Base-by-base conservation (phyloP, 176 grass and related monocot genomes). In the Ananas comosus region DNA sequence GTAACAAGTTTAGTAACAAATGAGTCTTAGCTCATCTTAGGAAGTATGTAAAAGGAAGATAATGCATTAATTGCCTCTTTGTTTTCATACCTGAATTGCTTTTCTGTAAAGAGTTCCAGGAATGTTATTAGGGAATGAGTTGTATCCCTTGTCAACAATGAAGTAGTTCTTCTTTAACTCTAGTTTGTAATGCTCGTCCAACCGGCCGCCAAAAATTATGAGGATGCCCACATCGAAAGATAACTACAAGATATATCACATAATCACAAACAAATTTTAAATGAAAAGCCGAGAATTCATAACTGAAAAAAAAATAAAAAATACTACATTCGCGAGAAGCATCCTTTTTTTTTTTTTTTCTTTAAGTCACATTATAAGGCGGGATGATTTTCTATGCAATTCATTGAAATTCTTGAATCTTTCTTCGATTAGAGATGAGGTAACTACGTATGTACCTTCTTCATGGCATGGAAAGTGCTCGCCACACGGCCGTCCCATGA, bases 391-490 rank as follows among this genome's bases (percentile, higher is more conserved):
- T 42, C 5, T 7, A 7, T 42, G 33, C 33, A 42, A 42, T 42
- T 42, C 33, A 42, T 42, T 42, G 33, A 6, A 7, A 42, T 42
- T 42, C 33, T 7, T 42, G 33, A 42, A 42, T 42, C 4, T 42
- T 42, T 42, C 7, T 42, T 42, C 33, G 4, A 42, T 42, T 42
- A 42, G 33, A 18, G 56, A 10, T 11, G 12, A 3, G n/a, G 14
- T 22, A 64, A 14, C 11, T 23, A 67, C 67, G 22, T 23, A 23
- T 1, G 22, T 65, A 91, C 94, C 74, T 53, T 83, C 76, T 99
- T 99, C 95, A 99, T 93, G 54, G 64, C 72, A 59, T 82, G 82
- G 70, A 91, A 94, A 11, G 90, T 91, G 48, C 70, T 86, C 2
- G 50, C 11, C 4, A 53, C 66, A 10, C 66, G 64, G 13, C 87